These are phyloP conservation scores for Rhodosporidiobolus sp. DNA, from an alignment of 768 basidiomycete species.

Conservation along the genomic window DNA sequence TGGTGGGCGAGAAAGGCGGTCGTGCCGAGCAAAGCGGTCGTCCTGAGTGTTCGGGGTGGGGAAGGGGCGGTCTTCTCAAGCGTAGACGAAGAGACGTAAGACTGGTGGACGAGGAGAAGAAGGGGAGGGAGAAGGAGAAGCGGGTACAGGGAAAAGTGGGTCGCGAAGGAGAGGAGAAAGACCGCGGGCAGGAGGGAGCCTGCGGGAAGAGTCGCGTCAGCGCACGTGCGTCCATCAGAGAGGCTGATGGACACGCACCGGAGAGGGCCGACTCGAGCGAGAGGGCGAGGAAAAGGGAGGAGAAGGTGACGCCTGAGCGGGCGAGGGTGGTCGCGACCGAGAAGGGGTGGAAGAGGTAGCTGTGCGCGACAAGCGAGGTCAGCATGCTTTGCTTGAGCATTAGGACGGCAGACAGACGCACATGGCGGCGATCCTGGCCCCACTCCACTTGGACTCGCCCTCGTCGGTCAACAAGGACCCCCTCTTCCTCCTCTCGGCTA, in stretches of 20 bases:
- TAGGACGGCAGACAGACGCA: slow-evolving; percentile 51
- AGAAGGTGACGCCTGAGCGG: slow-evolving; percentile 74
- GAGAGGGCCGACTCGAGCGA: slow-evolving; percentile 5
- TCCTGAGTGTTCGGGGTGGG: not conserved
- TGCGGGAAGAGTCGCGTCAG: slow-evolving; percentile 44
- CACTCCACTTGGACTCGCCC: slow-evolving; percentile 52
- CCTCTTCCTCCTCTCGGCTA: slow-evolving; percentile 63
- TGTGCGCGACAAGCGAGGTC: slow-evolving; percentile 48
- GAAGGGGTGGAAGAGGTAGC: slow-evolving; percentile 89
- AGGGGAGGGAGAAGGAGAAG: slow-evolving; percentile 65
- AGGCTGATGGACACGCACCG: not conserved
- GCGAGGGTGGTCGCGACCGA: slow-evolving; percentile 73
- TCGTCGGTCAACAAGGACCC: slow-evolving; percentile 45
- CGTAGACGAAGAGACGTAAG: slow-evolving; percentile 9
- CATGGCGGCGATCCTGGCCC: slow-evolving; percentile 66
- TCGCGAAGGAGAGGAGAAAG: slow-evolving; percentile 65
- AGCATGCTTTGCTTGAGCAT: slow-evolving; percentile 7
- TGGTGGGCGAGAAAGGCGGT: slow-evolving; percentile 61
- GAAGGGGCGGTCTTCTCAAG: not conserved
- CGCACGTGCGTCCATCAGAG: not conserved
- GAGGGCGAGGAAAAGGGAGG: slow-evolving; percentile 68
- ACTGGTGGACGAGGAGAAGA: slow-evolving; percentile 61
- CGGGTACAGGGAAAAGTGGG: slow-evolving; percentile 71
- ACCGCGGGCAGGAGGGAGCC: slow-evolving; percentile 62
- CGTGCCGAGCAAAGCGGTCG: slow-evolving; percentile 45